Percentiles rank a stretch among this genome's conserved stretches.
phyloP scores from a whole-genome alignment of 78 protist species.

The Dictyostelium intermedium region DNA sequence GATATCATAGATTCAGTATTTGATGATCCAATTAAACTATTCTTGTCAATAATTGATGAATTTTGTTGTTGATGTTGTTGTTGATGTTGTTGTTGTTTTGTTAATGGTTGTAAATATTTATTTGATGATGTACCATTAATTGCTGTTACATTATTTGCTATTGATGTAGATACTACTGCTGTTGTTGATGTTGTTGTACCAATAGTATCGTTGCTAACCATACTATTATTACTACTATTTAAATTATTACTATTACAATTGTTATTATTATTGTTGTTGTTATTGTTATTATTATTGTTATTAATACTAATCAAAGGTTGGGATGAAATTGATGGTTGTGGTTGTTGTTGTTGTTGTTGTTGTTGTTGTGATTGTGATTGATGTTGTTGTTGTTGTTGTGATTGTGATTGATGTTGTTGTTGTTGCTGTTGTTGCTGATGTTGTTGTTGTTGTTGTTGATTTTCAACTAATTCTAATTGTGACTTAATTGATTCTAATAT shows the following conservation, averaged over 20 bases:
- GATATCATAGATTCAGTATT: neutral
- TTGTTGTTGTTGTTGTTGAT: neutral
- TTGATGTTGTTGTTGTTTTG: neutral
- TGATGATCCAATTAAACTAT: neutral
- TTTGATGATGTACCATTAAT: neutral
- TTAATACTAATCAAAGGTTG: neutral
- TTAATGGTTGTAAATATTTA: neutral
- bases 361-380: neutral
- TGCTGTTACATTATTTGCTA: neutral
- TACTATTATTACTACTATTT: neutral
- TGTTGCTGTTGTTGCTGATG: neutral
- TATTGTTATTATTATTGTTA: no score
- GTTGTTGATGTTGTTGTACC: neutral
- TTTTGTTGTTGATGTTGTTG: neutral
- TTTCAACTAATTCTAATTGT: neutral
- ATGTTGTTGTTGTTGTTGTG: neutral
- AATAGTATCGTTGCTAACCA: neutral
- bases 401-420: neutral
- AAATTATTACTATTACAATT: no score
- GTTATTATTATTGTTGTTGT: no score
- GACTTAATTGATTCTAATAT: slow-evolving; percentile 16
- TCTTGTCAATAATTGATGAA: neutral
- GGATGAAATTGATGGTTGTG: neutral
- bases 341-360: neutral
- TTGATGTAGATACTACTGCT: neutral